These are phyloP conservation scores for Penicillium paneum DNA, from an alignment of 2,329 filamentous ascomycete species.

Conservation along the genomic window DNA sequence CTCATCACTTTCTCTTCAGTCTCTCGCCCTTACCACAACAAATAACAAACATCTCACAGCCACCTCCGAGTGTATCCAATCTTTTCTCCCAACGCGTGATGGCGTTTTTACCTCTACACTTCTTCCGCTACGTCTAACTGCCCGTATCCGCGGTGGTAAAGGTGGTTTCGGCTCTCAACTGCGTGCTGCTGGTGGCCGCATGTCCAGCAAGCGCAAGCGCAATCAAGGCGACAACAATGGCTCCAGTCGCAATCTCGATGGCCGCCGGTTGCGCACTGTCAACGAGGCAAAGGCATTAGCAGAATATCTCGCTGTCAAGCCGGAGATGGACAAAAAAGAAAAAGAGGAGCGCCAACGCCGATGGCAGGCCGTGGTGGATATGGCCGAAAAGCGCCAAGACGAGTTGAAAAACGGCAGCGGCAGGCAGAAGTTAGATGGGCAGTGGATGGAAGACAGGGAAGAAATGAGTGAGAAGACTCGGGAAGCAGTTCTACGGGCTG, in stretches of 20 bases:
- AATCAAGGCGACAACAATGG: conserved; percentile 79
- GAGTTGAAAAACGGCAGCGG: conserved; percentile 73
- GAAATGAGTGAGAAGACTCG: conserved; percentile 80
- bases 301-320: conserved; percentile 91
- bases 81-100: conserved; percentile 54
- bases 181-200: conserved; percentile 92
- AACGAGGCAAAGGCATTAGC: conserved; percentile 93
- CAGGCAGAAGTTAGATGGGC: conserved; percentile 69
- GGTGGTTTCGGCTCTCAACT: conserved; percentile 97
- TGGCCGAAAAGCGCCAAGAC: conserved; percentile 76
- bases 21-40: conserved; percentile 75
- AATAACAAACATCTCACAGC: conserved; percentile 67
- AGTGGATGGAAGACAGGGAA: conserved; percentile 95
- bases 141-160: conserved; percentile 85
- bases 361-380: conserved; percentile 85
- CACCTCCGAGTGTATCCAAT: conserved; percentile 54
- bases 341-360: conserved; percentile 76
- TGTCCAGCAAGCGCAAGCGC: conserved; percentile 92
- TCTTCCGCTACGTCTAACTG: conserved; percentile 75
- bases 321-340: conserved; percentile 93
- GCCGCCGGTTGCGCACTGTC: conserved; percentile 82
- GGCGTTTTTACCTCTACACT: conserved; percentile 59
- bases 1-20: conserved; percentile 55
- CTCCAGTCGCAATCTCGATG: conserved; percentile 90
- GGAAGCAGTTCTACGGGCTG: conserved; percentile 69